These are phyloP conservation scores for Sphagnum fallax DNA, from an alignment of 228 moss, liverwort and hornwort genomes.

Conservation along the genomic window DNA sequence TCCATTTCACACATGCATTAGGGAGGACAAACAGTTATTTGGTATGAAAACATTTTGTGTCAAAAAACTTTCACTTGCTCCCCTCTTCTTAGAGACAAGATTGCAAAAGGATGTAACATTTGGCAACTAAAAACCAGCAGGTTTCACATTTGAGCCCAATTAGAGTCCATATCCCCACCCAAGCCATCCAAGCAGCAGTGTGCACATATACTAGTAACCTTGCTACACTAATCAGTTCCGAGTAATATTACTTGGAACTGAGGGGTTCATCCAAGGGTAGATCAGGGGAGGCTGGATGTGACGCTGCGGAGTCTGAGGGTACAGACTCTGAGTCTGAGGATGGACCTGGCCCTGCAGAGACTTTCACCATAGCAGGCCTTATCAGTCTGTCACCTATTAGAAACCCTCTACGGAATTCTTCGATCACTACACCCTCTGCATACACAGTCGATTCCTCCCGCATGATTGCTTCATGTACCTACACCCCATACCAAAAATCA, in stretches of 20 bases:
- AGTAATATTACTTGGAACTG: conserved; percentile 28
- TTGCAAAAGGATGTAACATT: too few species aligned
- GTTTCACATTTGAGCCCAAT: too few species aligned
- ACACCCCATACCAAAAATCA: conserved; percentile 14
- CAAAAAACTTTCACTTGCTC: too few species aligned
- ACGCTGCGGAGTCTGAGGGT: conserved; percentile 62
- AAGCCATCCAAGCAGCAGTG: neutral
- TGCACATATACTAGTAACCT: neutral
- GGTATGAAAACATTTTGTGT: too few species aligned
- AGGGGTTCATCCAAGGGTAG: conserved; percentile 34
- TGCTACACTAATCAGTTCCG: conserved; percentile 1
- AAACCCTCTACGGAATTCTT: conserved; percentile 91
- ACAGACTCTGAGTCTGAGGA: conserved; percentile 11
- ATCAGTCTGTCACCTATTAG: conserved; percentile 71
- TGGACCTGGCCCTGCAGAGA: conserved; percentile 69
- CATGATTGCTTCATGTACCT: conserved; percentile 98
- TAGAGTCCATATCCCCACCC: too few species aligned
- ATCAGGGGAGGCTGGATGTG: conserved; percentile 23
- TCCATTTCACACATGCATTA: too few species aligned
- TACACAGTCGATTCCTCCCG: conserved; percentile 85
- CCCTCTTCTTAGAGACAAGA: too few species aligned
- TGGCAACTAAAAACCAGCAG: too few species aligned
- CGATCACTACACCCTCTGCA: conserved; percentile 65
- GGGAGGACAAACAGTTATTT: too few species aligned
- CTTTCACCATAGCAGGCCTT: conserved; percentile 98